Percentiles rank a stretch among this genome's conserved stretches.
Evolutionary conservation across 2,329 filamentous ascomycete species (phyloP).

Genomic region (Cadophora gregata): DNA sequence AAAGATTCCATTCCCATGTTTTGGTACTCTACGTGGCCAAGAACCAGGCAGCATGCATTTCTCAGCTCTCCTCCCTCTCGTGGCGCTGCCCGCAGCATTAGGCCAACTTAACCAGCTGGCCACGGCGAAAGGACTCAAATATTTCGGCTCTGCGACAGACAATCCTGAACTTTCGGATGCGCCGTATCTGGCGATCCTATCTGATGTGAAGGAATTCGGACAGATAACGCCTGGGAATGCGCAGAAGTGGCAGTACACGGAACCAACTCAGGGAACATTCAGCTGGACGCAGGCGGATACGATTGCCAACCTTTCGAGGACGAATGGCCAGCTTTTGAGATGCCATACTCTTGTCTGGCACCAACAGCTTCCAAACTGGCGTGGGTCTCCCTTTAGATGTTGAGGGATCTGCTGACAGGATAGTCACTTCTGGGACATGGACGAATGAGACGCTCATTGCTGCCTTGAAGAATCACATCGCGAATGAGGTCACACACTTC

Average conservation of each 20-base stretch:
- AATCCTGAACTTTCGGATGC: slow-evolving; percentile 54
- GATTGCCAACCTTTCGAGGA: slow-evolving; percentile 54
- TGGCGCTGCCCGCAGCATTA: slow-evolving; percentile 17
- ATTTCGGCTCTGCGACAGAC: slow-evolving; percentile 66
- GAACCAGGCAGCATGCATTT: slow-evolving; percentile 18
- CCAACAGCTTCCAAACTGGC: slow-evolving; percentile 58
- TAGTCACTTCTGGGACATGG: slow-evolving; percentile 56
- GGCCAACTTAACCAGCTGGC: slow-evolving; percentile 49
- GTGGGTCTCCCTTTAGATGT: slow-evolving; percentile 15
- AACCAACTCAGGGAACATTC: slow-evolving; percentile 63
- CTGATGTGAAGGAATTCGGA: slow-evolving; percentile 63
- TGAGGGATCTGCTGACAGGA: background rate
- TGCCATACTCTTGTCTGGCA: slow-evolving; percentile 57
- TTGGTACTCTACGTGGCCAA: background rate
- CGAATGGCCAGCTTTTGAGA: slow-evolving; percentile 59
- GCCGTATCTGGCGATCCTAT: slow-evolving; percentile 61
- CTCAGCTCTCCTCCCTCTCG: slow-evolving; percentile 16
- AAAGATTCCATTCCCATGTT: background rate
- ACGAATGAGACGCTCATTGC: slow-evolving; percentile 61
- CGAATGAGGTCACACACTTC: slow-evolving; percentile 63
- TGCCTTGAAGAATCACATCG: slow-evolving; percentile 66
- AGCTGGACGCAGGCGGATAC: slow-evolving; percentile 63
- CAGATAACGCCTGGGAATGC: slow-evolving; percentile 69
- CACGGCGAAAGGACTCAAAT: slow-evolving; percentile 58
- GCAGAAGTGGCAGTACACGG: slow-evolving; percentile 67